Conservation (phyloP, 139 green algal species). For the Chlamydomonas sp. region DNA sequence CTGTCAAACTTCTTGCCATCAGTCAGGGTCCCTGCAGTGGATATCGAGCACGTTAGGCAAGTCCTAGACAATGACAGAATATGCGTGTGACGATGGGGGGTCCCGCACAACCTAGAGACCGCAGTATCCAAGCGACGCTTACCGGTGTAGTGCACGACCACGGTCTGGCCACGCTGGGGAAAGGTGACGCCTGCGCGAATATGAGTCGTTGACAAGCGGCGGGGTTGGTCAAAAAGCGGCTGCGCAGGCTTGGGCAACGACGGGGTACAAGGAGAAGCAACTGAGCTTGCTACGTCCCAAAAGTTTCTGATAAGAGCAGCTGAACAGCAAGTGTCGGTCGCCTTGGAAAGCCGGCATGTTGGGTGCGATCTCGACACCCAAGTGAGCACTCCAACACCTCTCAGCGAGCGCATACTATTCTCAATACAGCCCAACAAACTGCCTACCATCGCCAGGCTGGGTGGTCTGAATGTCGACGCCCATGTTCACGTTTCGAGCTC, state of each 20-base stretch:
- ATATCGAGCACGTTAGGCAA: too few relatives aligned
- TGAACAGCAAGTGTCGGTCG: too few relatives aligned
- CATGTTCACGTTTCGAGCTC: neutral
- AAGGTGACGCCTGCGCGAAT: slow-evolving; percentile 29
- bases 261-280: too few relatives aligned
- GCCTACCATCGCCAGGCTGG: slow-evolving; percentile 2
- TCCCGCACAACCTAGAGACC: neutral
- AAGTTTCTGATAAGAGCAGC: too few relatives aligned
- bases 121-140: too few relatives aligned
- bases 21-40: slow-evolving; percentile 45
- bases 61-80: too few relatives aligned
- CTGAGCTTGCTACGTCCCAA: too few relatives aligned
- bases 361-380: neutral
- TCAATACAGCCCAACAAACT: too few relatives aligned
- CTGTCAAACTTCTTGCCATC: slow-evolving; percentile 87
- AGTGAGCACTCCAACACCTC: neutral
- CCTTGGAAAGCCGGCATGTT: too few relatives aligned
- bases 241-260: too few relatives aligned
- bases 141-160: slow-evolving; percentile 71
- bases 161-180: slow-evolving; percentile 59
- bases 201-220: too few relatives aligned
- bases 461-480: slow-evolving; percentile 22
- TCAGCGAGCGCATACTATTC: neutral
- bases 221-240: too few relatives aligned
- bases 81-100: neutral